These are phyloP conservation scores for Chloranthus sessilifolius DNA, from an alignment of 164 flowering plant genomes.

Conservation along the genomic window DNA sequence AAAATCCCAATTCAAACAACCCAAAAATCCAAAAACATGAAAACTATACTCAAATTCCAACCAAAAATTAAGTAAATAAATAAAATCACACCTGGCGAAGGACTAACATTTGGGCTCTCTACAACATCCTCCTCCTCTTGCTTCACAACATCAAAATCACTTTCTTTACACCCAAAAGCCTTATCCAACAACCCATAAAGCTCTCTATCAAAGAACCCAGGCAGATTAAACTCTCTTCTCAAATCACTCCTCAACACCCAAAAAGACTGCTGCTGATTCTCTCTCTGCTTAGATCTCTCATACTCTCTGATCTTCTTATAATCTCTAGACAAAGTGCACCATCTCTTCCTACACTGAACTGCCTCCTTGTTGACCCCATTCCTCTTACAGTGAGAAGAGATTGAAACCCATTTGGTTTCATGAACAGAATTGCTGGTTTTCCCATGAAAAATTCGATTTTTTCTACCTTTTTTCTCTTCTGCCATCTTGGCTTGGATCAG, in stretches of 20 bases:
- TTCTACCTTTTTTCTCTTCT: background rate
- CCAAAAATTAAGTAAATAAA: too few species aligned
- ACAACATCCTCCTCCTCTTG: background rate
- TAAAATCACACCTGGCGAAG: too few species aligned
- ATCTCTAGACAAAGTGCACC: constrained; percentile 1
- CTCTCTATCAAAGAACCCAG: constrained; percentile 6
- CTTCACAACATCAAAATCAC: background rate
- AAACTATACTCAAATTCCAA: too few species aligned
- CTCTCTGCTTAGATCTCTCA: background rate
- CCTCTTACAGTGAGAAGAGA: background rate
- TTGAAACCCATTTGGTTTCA: constrained; percentile 1
- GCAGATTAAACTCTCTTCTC: background rate
- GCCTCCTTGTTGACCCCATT: constrained; percentile 4
- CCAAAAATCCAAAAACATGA: too few species aligned
- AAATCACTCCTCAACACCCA: constrained; percentile 5
- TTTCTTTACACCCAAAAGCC: background rate
- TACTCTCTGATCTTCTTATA: constrained; percentile 4
- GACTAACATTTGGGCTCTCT: too few species aligned
- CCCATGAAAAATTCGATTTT: background rate
- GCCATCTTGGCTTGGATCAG: constrained; percentile 1
- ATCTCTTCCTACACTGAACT: constrained; percentile 6
- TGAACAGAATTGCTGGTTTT: background rate
- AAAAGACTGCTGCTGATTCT: too few species aligned
- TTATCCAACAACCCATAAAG: background rate
- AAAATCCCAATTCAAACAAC: too few species aligned